Evolutionary conservation across 2,329 filamentous ascomycete genomes (phyloP), one percentile per base, ranked within the genome.

Genomic region (Colletotrichum gloeosporioides): DNA sequence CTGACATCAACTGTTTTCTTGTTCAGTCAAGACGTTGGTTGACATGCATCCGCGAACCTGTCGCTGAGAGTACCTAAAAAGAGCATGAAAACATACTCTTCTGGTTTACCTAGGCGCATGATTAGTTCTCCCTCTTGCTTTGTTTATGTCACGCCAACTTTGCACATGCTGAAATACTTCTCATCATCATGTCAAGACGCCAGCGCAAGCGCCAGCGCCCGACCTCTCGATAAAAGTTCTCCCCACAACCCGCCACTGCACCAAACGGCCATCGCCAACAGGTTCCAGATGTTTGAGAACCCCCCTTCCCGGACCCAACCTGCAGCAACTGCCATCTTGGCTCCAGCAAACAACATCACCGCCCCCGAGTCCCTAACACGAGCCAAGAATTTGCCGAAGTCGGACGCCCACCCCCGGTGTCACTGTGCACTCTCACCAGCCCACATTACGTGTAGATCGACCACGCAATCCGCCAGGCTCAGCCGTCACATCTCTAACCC

Each of bases 381-480:
- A 32, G 59, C 49, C 49, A 57, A 59, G 71, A 71, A 27, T 59
- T 49, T 64, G 13, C 59, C 34, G 36, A 59, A 31, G 34, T 62
- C 59, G 59, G 25, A 18, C 8, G 25, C 39, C 62, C 29, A 31
- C 71, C 49, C 25, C n/a, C 67, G 39, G 16, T 62, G 44, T 62
- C 44, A 68, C 65, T 36, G 39, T 49, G 44, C 18, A 1, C 44
- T 49, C 44, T 49, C 44, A 49, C 44, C 18, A 68, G 16, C 71
- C 67, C 59, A 53, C 71, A 49, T 71, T 68, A 27, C 27, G 25
- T 59, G 71, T 59, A 65, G 67, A 71, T 74, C 67, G 59, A 32
- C 59, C 32, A 55, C 71, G 65, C 71, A 62, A 59, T 27, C 22
- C 32, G 25, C 59, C 59, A 39, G 67, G 71, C 71, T 74, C 59